Evolutionary conservation across 2,329 filamentous ascomycete genomes (phyloP).

Genomic region (Xylaria multiplex): DNA sequence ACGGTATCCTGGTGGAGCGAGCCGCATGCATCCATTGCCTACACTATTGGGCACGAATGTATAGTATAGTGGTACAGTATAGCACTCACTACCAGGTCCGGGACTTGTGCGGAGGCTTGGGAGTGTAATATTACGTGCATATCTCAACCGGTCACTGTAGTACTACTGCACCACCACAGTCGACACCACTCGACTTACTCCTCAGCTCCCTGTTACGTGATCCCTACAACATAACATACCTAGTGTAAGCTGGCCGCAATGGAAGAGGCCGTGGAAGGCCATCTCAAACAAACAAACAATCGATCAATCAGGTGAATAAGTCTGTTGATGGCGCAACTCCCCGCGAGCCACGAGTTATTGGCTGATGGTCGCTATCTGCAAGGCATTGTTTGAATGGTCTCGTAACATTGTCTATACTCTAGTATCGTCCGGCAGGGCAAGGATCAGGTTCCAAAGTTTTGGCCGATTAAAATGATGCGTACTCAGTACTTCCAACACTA

Average conservation of each 20-base stretch:
- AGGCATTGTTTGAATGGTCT: slow-evolving; percentile 22
- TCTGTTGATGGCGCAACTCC: slow-evolving; percentile 20
- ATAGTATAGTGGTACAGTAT: slow-evolving; percentile 19
- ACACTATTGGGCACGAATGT: slow-evolving; percentile 27
- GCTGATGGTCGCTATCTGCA: slow-evolving; percentile 15
- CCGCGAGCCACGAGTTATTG: slow-evolving; percentile 8
- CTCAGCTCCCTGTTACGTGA: slow-evolving; percentile 16
- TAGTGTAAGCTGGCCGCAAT: slow-evolving; percentile 17
- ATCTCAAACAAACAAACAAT: slow-evolving; percentile 36
- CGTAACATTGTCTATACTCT: slow-evolving; percentile 15
- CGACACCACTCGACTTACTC: too few relatives aligned
- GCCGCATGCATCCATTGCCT: slow-evolving; percentile 15
- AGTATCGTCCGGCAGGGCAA: slow-evolving; percentile 13
- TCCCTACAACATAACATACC: neutral
- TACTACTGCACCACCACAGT: slow-evolving; percentile 7
- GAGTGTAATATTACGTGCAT: slow-evolving; percentile 45
- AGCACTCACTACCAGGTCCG: slow-evolving; percentile 14
- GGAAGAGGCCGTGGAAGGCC: slow-evolving; percentile 32
- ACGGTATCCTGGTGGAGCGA: slow-evolving; percentile 21
- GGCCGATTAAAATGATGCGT: slow-evolving; percentile 18
- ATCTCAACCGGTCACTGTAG: slow-evolving; percentile 35
- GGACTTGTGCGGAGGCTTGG: slow-evolving; percentile 24
- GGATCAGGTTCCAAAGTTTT: slow-evolving; percentile 15
- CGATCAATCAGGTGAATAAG: slow-evolving; percentile 4
- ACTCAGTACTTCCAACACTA: neutral